Percentiles rank a stretch among this genome's conserved stretches.
These are phyloP conservation scores for Magnolia officinalis DNA, from an alignment of 164 flowering plant species.

Conservation along the genomic window DNA sequence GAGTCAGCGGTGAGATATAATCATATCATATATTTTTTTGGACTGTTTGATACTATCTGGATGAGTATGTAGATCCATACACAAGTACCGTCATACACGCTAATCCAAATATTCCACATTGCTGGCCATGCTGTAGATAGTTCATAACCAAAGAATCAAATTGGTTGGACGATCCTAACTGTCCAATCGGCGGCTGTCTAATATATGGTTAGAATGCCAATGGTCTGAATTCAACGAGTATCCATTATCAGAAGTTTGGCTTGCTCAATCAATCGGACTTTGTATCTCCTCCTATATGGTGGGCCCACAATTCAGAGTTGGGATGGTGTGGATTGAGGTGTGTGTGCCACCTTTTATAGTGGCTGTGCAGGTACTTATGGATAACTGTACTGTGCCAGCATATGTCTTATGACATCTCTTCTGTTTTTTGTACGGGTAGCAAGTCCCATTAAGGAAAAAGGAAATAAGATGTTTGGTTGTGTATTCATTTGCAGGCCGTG, in stretches of 20 bases:
- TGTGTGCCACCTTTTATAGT: too few species aligned
- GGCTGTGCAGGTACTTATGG: not conserved
- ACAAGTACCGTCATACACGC: too few species aligned
- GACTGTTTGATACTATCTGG: conserved; percentile 5
- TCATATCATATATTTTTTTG: not conserved
- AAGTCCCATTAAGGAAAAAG: not conserved
- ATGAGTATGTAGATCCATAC: not conserved
- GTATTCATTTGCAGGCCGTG: conserved; percentile 52
- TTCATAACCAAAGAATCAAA: not conserved
- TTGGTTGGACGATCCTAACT: not conserved
- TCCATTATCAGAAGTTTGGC: not conserved
- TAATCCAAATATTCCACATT: too few species aligned
- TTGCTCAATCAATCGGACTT: not conserved
- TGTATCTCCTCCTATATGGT: not conserved
- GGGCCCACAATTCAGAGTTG: not conserved
- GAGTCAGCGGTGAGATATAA: conserved; percentile 86
- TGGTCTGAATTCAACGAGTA: not conserved
- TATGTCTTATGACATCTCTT: not conserved
- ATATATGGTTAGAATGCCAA: not conserved
- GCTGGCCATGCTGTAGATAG: not conserved
- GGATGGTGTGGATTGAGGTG: not conserved
- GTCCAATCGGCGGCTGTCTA: not conserved
- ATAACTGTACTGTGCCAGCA: not conserved
- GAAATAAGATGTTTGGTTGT: not conserved
- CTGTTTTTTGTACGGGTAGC: not conserved